phyloP scores from a whole-genome alignment of 139 green algal genomes.

The Micractinium conductrix region DNA sequence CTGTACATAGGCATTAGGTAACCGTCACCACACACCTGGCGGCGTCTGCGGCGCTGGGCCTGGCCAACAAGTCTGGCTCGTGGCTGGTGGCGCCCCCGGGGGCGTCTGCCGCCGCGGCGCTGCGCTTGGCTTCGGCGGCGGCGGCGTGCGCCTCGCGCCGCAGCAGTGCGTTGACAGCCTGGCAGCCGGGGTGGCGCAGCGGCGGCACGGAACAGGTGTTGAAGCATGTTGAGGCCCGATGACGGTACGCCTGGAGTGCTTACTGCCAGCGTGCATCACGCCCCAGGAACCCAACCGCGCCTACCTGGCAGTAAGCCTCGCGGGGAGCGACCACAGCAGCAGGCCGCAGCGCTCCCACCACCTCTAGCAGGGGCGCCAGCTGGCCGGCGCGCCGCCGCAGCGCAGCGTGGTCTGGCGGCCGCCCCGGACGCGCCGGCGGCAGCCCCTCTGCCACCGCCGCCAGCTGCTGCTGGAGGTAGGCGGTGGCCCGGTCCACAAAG shows the following conservation, averaged over 20 bases:
- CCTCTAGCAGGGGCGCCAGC: slow-evolving; percentile 47
- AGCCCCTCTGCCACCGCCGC: slow-evolving; percentile 16
- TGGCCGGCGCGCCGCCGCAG: slow-evolving; percentile 19
- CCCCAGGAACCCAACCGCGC: too few relatives aligned
- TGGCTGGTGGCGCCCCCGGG: not conserved
- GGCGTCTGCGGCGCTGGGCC: not conserved
- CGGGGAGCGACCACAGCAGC: slow-evolving; percentile 30
- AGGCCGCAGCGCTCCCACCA: slow-evolving; percentile 45
- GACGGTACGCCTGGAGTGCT: too few relatives aligned
- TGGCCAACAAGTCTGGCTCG: slow-evolving; percentile 25
- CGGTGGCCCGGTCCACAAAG: slow-evolving; percentile 20
- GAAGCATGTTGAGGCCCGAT: too few relatives aligned
- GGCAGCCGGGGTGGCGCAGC: too few relatives aligned
- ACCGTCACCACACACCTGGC: not conserved
- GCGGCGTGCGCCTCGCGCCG: slow-evolving; percentile 39
- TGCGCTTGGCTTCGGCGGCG: slow-evolving; percentile 10
- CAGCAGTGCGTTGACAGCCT: slow-evolving; percentile 48
- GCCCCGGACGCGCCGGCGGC: not conserved
- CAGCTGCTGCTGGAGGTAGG: slow-evolving; percentile 38
- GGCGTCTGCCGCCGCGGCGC: slow-evolving; percentile 16
- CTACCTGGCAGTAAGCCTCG: slow-evolving; percentile 48
- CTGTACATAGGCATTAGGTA: too few relatives aligned
- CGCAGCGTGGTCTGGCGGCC: slow-evolving; percentile 19
- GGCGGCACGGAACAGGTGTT: too few relatives aligned
- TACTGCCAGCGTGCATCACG: too few relatives aligned